phyloP scores from a whole-genome alignment of 345 rosid species.

The Mallotus nudiflorus region DNA sequence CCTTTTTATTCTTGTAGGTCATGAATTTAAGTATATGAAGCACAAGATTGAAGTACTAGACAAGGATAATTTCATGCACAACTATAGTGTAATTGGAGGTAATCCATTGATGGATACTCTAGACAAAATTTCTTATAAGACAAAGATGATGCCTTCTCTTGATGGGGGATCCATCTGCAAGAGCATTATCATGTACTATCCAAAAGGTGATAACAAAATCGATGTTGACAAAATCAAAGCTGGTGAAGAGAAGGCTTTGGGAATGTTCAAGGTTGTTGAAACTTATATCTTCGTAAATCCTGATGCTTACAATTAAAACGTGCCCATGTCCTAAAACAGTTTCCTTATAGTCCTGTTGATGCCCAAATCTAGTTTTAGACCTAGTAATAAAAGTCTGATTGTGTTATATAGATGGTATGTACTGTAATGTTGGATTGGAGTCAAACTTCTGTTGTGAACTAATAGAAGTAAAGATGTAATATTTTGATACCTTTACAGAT shows the following conservation, averaged over 20 bases:
- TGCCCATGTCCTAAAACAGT: too few species aligned
- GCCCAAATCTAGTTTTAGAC: too few species aligned
- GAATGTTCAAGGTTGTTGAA: not conserved
- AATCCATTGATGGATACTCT: not conserved
- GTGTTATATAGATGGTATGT: too few species aligned
- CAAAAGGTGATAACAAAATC: not conserved
- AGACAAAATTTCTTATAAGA: not conserved
- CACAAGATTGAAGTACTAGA: constrained; percentile 4
- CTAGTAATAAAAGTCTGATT: too few species aligned
- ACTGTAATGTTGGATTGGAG: too few species aligned
- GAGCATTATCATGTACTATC: not conserved
- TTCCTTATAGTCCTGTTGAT: too few species aligned
- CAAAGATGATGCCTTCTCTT: not conserved
- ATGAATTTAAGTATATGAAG: not conserved
- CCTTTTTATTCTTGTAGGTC: not conserved
- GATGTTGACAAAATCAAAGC: not conserved
- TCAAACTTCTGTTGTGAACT: too few species aligned
- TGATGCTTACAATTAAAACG: not conserved
- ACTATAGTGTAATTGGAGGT: not conserved
- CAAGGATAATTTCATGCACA: not conserved
- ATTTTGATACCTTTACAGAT: too few species aligned
- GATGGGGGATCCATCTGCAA: constrained; percentile 17
- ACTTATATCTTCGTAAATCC: not conserved
- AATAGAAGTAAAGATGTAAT: too few species aligned
- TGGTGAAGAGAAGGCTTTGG: not conserved